Evolutionary conservation across 2,329 filamentous ascomycete genomes (phyloP), one percentile per base, ranked within the genome.

Genomic region (Ophiostoma angusticollis): DNA sequence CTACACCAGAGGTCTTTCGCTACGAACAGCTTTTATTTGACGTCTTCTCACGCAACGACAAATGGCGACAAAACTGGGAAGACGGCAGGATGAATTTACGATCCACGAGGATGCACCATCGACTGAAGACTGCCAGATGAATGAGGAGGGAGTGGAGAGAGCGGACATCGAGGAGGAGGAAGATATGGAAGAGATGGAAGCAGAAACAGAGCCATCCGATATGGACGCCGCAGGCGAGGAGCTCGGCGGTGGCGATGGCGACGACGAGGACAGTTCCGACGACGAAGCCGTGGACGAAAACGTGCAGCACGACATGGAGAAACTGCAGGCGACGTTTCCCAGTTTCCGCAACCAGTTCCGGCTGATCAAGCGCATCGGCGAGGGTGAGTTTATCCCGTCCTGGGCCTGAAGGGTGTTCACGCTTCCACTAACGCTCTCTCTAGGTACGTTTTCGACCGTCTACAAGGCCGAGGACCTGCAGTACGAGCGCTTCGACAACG

Each of bases 381-480:
- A 98, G 72, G 91, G 86, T 87, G 61, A 41, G 54, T 50, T 23
- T 6, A 13, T 14, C 30, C 18, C 7, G 14, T 16, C 9, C 11
- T 18, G 4, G 13, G 7, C 6, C 6, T 8, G 12, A 3, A 12
- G 9, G 9, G 2, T 22, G 33, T 29, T 3, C n/a, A n/a, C n/a
- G n/a, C n/a, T 23, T 19, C 6, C 12, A 21, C 12, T n/a, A 8
- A 16, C 9, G 13, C 4, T 21, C 11, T n/a, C 32, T 32, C 8
- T 48, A 94, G 86, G 91, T 42, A 98, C 91, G 1, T 98, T 98
- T 57, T 96, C 91, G 1, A 96, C 91, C 2, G 91, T 98, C 11
- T 98, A 98, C 70, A 98, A 98, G 59, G 91, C 93, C 16, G 86
- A 96, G 59, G 91, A 98, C 56, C 63, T 96, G 19, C 69, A 80